phyloP scores from a whole-genome alignment of 345 rosid genomes.

The Cardamine chenopodiifolia region DNA sequence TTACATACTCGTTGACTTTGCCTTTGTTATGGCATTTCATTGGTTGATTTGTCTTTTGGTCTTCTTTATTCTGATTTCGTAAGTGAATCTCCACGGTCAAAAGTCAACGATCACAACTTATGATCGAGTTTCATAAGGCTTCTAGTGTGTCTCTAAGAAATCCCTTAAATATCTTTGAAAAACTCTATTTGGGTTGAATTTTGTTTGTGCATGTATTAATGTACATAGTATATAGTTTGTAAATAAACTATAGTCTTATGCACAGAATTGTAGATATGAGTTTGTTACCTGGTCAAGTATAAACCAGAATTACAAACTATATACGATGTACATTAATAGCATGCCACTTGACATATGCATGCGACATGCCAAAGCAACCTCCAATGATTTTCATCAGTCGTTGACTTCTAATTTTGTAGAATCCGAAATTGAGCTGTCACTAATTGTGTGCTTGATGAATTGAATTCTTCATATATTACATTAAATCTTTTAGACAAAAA shows the following conservation, averaged over 20 bases:
- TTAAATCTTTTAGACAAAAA: background rate
- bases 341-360: too few relatives aligned
- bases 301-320: too few relatives aligned
- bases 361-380: constrained; percentile 5
- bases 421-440: background rate
- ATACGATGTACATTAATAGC: too few relatives aligned
- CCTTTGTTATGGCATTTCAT: background rate
- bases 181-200: background rate
- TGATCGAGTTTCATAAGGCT: background rate
- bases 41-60: constrained; percentile 5
- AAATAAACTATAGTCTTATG: too few relatives aligned
- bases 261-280: too few relatives aligned
- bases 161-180: background rate
- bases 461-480: background rate
- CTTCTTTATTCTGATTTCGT: background rate
- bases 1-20: constrained; percentile 12
- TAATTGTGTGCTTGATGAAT: background rate
- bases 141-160: background rate
- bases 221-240: too few relatives aligned
- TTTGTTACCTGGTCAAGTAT: too few relatives aligned
- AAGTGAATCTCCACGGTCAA: background rate
- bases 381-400: background rate
- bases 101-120: background rate
- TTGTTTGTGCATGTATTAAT: background rate
- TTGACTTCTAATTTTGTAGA: background rate